phyloP scores from a whole-genome alignment of 2,329 filamentous ascomycete genomes.

The Botrytis fragariae region DNA sequence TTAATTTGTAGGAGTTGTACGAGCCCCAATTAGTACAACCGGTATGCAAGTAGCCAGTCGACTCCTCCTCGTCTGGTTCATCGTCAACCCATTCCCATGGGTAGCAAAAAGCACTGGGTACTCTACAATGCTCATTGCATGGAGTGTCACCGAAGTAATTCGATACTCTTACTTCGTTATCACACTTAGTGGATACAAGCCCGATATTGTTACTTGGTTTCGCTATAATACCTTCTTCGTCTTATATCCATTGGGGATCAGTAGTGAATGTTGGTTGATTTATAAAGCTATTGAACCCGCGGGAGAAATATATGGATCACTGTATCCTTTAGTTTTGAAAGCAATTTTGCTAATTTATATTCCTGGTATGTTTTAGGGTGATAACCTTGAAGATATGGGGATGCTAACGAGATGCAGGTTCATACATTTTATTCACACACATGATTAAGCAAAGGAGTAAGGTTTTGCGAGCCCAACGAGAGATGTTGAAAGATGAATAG shows the following conservation, averaged over 20 bases:
- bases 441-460: slow-evolving; percentile 91
- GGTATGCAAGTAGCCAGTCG: slow-evolving; percentile 86
- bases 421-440: slow-evolving; percentile 85
- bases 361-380: slow-evolving; percentile 58
- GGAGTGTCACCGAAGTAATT: slow-evolving; percentile 88
- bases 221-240: slow-evolving; percentile 91
- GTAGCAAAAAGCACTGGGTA: slow-evolving; percentile 63
- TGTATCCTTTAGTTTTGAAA: slow-evolving; percentile 59
- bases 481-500: slow-evolving; percentile 41
- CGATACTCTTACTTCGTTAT: slow-evolving; percentile 90
- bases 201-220: slow-evolving; percentile 70
- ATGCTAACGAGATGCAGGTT: slow-evolving; percentile 37
- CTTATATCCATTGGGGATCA: slow-evolving; percentile 88
- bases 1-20: slow-evolving; percentile 65
- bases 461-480: slow-evolving; percentile 62
- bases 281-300: slow-evolving; percentile 65
- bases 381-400: background rate
- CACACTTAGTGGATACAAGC: slow-evolving; percentile 61
- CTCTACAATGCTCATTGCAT: slow-evolving; percentile 77
- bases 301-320: slow-evolving; percentile 44
- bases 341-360: slow-evolving; percentile 72
- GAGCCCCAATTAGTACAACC: slow-evolving; percentile 81
- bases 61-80: slow-evolving; percentile 83
- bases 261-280: slow-evolving; percentile 81
- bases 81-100: slow-evolving; percentile 71